Conservation (phyloP, 495 filamentous ascomycete species). For the Letharia columbiana region DNA sequence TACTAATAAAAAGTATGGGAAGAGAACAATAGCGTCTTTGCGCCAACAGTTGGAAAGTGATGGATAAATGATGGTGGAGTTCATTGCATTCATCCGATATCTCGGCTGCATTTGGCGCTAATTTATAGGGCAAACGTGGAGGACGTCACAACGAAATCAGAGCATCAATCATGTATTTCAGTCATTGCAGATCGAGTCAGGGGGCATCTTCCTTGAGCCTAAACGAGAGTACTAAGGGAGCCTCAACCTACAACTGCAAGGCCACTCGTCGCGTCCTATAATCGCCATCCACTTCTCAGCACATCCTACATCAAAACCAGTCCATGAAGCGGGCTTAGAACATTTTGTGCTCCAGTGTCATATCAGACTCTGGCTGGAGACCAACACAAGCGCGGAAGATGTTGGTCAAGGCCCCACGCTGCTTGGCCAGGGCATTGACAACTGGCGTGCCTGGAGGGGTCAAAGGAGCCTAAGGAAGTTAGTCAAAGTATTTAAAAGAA, state of each 20-base stretch:
- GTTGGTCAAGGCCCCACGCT: constrained; percentile 89
- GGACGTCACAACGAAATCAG: constrained; percentile 3
- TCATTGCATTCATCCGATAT: background rate
- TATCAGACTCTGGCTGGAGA: constrained; percentile 95
- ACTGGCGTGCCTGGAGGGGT: constrained; percentile 94
- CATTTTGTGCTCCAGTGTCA: constrained; percentile 99
- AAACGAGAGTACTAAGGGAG: constrained; percentile 24
- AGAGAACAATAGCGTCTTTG: background rate
- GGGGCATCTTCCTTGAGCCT: constrained; percentile 28
- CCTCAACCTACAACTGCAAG: constrained; percentile 16
- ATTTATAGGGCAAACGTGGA: background rate
- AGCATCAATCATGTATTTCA: background rate
- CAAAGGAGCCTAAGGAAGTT: constrained; percentile 56
- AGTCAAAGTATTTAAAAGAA: background rate
- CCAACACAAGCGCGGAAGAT: constrained; percentile 98
- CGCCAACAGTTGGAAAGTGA: background rate
- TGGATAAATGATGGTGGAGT: background rate
- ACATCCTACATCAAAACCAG: background rate
- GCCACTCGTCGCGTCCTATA: background rate
- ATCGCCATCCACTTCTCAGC: background rate
- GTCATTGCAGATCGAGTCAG: background rate
- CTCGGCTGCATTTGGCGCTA: constrained; percentile 9
- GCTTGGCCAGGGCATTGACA: constrained; percentile 93
- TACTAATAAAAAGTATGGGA: background rate
- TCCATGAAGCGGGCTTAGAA: constrained; percentile 43